Percentiles rank a stretch among this genome's conserved stretches.
phyloP scores from a whole-genome alignment of 139 green algal genomes.

The Yamagishiella unicocca region DNA sequence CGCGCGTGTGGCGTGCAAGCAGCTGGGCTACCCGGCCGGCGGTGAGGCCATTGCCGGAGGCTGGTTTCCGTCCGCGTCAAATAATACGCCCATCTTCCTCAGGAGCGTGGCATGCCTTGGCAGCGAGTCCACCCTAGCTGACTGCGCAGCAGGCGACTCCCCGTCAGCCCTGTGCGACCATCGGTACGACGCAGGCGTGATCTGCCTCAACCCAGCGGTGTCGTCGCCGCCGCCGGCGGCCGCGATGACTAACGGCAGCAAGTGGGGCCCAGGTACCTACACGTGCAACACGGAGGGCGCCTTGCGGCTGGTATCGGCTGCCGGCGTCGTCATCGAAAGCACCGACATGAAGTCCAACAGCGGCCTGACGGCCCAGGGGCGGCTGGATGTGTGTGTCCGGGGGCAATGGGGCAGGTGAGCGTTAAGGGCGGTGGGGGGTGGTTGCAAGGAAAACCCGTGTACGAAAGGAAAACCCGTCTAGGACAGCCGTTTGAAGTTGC shows the following conservation, averaged over 20 bases:
- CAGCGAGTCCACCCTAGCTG: background rate
- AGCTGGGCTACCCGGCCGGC: slow-evolving; percentile 30
- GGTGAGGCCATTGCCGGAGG: slow-evolving; percentile 26
- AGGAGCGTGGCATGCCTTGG: background rate
- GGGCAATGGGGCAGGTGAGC: slow-evolving; percentile 37
- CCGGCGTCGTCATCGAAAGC: background rate
- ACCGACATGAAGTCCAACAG: background rate
- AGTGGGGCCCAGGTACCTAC: background rate
- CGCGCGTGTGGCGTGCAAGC: slow-evolving; percentile 31
- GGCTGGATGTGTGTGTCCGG: slow-evolving; percentile 11
- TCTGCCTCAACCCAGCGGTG: background rate
- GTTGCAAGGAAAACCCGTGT: no score
- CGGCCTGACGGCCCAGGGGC: background rate
- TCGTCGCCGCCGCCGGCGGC: background rate
- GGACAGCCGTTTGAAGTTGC: no score
- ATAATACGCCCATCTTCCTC: background rate
- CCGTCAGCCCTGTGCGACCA: background rate
- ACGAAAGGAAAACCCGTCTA: no score
- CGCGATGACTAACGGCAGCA: slow-evolving; percentile 23
- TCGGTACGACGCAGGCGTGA: background rate
- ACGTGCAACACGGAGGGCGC: background rate
- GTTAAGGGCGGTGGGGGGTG: no score
- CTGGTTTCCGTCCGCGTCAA: background rate
- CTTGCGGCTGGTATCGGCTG: background rate
- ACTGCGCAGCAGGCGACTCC: background rate